Percentiles rank a stretch among this genome's conserved stretches.
Evolutionary conservation across 768 basidiomycete species (phyloP).

Genomic region (Clathrus columnatus): DNA sequence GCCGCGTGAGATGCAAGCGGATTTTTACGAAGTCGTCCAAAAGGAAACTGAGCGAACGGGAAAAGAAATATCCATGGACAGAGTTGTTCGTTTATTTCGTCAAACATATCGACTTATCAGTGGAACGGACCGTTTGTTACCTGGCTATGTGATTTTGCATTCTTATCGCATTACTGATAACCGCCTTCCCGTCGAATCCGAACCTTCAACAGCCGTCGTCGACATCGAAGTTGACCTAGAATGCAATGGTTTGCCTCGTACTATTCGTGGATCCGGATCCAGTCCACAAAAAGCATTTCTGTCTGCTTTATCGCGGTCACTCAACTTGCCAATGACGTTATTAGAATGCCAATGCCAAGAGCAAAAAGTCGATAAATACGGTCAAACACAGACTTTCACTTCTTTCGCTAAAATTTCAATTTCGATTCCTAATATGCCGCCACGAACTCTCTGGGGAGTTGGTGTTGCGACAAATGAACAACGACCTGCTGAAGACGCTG

Average conservation of each 20-base stretch:
- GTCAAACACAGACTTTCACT: too few species aligned
- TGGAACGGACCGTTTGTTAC: constrained; percentile 76
- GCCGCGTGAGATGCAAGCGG: constrained; percentile 91
- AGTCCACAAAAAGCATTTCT: constrained; percentile 91
- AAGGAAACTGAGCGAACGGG: constrained; percentile 85
- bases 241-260: constrained; percentile 76
- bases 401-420: not conserved
- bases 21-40: constrained; percentile 93
- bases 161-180: constrained; percentile 14
- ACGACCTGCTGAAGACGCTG: not conserved
- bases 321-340: constrained; percentile 74
- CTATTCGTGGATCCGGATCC: constrained; percentile 87
- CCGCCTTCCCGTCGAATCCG: constrained; percentile 28
- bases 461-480: constrained; percentile 2
- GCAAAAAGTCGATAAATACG: not conserved
- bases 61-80: constrained; percentile 90
- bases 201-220: constrained; percentile 34
- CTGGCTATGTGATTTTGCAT: constrained; percentile 41
- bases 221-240: constrained; percentile 82
- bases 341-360: constrained; percentile 91
- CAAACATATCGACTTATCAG: constrained; percentile 74
- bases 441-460: constrained; percentile 5
- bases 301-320: constrained; percentile 73
- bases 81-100: constrained; percentile 88
- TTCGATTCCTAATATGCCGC: not conserved